Percentiles rank a stretch among this genome's conserved stretches.
Evolutionary conservation across 805 yeast species (phyloP).

Genomic region (Metschnikowia cubensis): DNA sequence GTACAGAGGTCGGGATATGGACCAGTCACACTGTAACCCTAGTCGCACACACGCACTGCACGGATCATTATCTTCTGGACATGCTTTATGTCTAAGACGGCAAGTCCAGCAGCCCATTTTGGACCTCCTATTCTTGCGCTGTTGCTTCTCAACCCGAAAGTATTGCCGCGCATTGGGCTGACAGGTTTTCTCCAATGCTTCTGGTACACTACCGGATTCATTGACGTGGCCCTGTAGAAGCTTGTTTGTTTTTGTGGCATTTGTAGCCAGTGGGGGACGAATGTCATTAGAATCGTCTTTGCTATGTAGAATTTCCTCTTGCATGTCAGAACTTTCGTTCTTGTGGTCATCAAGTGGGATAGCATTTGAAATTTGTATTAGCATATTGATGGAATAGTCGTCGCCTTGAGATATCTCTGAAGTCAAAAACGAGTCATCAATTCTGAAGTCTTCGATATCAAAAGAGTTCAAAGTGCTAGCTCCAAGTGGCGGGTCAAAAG

Average conservation of each 20-base stretch:
- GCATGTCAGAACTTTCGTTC: neutral
- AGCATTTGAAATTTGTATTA: conserved; percentile 4
- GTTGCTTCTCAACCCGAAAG: neutral
- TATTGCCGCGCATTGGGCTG: neutral
- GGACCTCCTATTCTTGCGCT: conserved; percentile 6
- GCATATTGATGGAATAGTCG: conserved; percentile 7
- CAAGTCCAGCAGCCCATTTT: conserved; percentile 20
- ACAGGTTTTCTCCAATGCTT: neutral
- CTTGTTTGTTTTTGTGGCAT: neutral
- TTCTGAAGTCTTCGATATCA: neutral
- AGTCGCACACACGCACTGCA: conserved; percentile 16
- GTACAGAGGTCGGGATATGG: conserved; percentile 13
- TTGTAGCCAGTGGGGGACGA: neutral
- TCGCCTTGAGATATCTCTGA: conserved; percentile 7
- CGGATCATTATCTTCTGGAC: conserved; percentile 16
- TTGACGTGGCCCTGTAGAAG: neutral
- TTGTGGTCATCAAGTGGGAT: neutral
- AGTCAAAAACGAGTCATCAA: conserved; percentile 8
- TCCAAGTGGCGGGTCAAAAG: neutral
- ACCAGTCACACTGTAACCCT: conserved; percentile 14
- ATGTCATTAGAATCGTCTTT: neutral
- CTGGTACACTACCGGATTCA: neutral
- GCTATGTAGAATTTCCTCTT: neutral
- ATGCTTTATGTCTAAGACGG: conserved; percentile 18
- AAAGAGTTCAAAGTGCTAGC: neutral